Evolutionary conservation across 768 basidiomycete genomes (phyloP).

Genomic region (Neoboletus magnificus): DNA sequence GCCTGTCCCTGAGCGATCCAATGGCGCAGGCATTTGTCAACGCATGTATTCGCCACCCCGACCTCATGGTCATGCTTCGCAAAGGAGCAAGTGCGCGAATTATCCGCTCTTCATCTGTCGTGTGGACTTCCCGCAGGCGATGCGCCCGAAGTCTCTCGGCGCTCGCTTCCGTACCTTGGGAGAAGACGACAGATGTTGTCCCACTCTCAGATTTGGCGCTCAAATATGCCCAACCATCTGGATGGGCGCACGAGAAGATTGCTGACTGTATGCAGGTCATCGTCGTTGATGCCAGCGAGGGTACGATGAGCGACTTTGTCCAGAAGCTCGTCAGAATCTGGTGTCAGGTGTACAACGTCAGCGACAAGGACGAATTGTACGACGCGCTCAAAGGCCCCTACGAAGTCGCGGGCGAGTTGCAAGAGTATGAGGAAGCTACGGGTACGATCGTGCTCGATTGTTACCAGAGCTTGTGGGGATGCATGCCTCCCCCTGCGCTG

Average conservation of each 20-base stretch:
- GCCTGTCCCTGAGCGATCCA: slow-evolving; percentile 28
- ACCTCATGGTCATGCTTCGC: slow-evolving; percentile 32
- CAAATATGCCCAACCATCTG: slow-evolving; percentile 23
- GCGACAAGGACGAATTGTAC: slow-evolving; percentile 19
- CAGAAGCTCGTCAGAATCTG: slow-evolving; percentile 26
- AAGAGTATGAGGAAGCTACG: slow-evolving; percentile 15
- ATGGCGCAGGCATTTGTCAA: slow-evolving; percentile 30
- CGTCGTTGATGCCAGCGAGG: slow-evolving; percentile 26
- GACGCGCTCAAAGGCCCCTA: slow-evolving; percentile 18
- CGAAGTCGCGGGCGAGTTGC: slow-evolving; percentile 27
- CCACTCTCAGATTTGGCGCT: slow-evolving; percentile 22
- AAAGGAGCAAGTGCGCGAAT: slow-evolving; percentile 27
- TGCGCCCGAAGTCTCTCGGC: slow-evolving; percentile 25
- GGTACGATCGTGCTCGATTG: slow-evolving; percentile 8
- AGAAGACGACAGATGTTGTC: slow-evolving; percentile 14
- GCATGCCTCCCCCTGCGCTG: slow-evolving; percentile 9
- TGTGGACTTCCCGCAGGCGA: slow-evolving; percentile 31
- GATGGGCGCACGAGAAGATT: slow-evolving; percentile 13
- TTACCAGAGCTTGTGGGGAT: slow-evolving; percentile 29
- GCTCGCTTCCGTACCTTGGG: slow-evolving; percentile 26
- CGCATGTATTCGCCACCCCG: slow-evolving; percentile 30
- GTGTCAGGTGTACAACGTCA: slow-evolving; percentile 26
- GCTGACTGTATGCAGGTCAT: slow-evolving; percentile 31
- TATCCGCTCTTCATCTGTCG: slow-evolving; percentile 21
- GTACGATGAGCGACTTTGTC: slow-evolving; percentile 31